Base-by-base conservation (phyloP, 148 eudicot genomes). In the Chenopodium quinoa region DNA sequence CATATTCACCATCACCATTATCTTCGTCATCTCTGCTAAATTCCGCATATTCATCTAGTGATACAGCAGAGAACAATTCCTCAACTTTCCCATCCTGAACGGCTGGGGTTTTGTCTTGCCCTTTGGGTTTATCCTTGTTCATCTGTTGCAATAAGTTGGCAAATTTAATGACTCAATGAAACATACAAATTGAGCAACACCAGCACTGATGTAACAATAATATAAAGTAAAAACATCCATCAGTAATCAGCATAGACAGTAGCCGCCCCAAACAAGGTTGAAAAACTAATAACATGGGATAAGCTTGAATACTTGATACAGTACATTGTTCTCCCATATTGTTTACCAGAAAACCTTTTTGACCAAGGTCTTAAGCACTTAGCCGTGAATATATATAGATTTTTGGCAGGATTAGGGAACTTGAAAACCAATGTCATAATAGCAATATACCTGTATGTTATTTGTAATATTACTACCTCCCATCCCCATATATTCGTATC, bases 1-100 rank as follows among this genome's bases (percentile, higher is more conserved):
- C 85, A 60, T 79, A 67, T 46, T 79, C 71, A 69, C 75, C 82
- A 56, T 75, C 64, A 72, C 73, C 84, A 29, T 81, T 79, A 29
- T 83, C 89, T 77, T 82, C 90, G 37, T 56, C 78, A 62, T 88
- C 89, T 83, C 81, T 83, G 84, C 83, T 87, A 34, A 80, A 52
- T 66, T 84, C 89, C 16, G 91, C 92, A 81, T 92, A 85, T 73
- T 89, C 93, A 77, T 90, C 92, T 1, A 93, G 89, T 40, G 94
- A 89, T 52, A 77, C 78, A 29, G 86, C 90, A 68, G 88, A 75
- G 54, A 90, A 89, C 73, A 92, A 76, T 9, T 89, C 97, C 78
- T 91, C 94, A 62, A 83, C 97, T 80, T 92, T 90, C 16, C 85
- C 86, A 12, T 79, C 93, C 78, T 88, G 85, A 75, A 85, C 72